Percentiles rank a stretch among this genome's conserved stretches.
Conservation (phyloP, 306 rosid species). For the Quercus agrifolia region DNA sequence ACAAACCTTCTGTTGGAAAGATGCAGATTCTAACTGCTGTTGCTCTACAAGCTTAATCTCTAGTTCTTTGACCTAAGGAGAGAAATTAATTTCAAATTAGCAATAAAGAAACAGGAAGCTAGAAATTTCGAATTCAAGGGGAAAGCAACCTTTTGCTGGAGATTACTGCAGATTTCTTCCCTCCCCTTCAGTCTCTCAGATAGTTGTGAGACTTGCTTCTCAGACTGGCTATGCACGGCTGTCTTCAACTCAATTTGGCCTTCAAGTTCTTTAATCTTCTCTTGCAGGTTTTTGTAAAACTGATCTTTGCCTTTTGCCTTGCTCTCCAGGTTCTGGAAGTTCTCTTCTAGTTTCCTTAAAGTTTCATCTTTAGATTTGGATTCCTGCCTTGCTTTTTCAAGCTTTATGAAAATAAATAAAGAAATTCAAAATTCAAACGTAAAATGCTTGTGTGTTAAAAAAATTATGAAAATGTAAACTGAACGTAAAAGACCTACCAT, state of each 20-base stretch:
- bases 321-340: conserved; percentile 61
- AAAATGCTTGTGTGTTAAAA: not conserved
- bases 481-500: conserved; percentile 45
- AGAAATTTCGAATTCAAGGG: conserved; percentile 10
- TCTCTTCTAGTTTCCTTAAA: conserved; percentile 71
- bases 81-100: conserved; percentile 22
- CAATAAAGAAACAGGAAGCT: not conserved
- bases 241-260: conserved; percentile 64
- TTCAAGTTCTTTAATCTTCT: conserved; percentile 80
- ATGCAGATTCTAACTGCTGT: conserved; percentile 50
- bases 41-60: conserved; percentile 64
- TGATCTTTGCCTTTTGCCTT: conserved; percentile 78
- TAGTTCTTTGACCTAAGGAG: conserved; percentile 59
- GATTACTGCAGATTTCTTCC: conserved; percentile 62
- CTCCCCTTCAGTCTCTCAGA: conserved; percentile 61
- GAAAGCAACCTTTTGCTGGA: conserved; percentile 69
- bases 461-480: not conserved
- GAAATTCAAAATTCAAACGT: not conserved
- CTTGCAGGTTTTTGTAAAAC: conserved; percentile 53
- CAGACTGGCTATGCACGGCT: conserved; percentile 59
- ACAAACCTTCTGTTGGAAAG: conserved; percentile 62
- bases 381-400: conserved; percentile 73
- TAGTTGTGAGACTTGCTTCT: conserved; percentile 66
- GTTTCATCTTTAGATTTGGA: conserved; percentile 72
- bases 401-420: conserved; percentile 39